Percentiles rank a stretch among this genome's conserved stretches.
Conservation (phyloP, 352 stramenopile species). For the Pythium oligandrum region DNA sequence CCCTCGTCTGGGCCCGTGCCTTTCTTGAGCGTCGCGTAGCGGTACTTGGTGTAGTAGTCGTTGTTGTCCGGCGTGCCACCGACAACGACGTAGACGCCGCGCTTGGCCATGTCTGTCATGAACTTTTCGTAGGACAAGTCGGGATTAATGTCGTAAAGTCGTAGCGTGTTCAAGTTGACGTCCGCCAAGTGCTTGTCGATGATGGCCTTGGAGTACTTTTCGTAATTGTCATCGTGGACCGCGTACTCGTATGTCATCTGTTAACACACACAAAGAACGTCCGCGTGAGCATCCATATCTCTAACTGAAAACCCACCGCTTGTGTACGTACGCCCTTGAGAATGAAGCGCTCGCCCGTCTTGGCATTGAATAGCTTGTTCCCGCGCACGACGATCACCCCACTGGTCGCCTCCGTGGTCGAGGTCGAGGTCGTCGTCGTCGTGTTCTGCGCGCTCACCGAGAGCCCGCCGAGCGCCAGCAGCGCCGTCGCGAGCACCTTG, state of each 20-base stretch:
- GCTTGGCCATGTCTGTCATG: slow-evolving; percentile 77
- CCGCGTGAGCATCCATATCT: background rate
- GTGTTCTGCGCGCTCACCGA: no score
- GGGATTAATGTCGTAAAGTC: slow-evolving; percentile 87
- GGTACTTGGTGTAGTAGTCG: slow-evolving; percentile 82
- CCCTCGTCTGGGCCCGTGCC: slow-evolving; percentile 47
- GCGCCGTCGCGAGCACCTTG: no score
- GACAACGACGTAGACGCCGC: slow-evolving; percentile 81
- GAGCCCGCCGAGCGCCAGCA: no score
- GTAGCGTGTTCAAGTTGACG: slow-evolving; percentile 81
- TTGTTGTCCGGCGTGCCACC: slow-evolving; percentile 79
- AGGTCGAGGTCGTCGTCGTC: slow-evolving; percentile 2
- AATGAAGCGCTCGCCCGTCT: slow-evolving; percentile 80
- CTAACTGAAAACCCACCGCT: no score
- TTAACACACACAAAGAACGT: background rate
- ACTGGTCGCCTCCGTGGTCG: background rate
- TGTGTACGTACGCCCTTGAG: slow-evolving; percentile 70
- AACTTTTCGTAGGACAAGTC: slow-evolving; percentile 81
- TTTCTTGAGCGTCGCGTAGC: slow-evolving; percentile 46
- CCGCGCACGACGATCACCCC: slow-evolving; percentile 76
- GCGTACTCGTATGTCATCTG: slow-evolving; percentile 88
- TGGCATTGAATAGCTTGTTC: slow-evolving; percentile 85
- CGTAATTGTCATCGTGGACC: slow-evolving; percentile 83
- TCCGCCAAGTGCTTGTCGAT: slow-evolving; percentile 62
- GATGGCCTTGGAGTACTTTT: slow-evolving; percentile 77